Percentiles rank a stretch among this genome's conserved stretches.
These are phyloP conservation scores for Pterula multifida DNA, from an alignment of 1,284 basidiomycete species.

Conservation along the genomic window DNA sequence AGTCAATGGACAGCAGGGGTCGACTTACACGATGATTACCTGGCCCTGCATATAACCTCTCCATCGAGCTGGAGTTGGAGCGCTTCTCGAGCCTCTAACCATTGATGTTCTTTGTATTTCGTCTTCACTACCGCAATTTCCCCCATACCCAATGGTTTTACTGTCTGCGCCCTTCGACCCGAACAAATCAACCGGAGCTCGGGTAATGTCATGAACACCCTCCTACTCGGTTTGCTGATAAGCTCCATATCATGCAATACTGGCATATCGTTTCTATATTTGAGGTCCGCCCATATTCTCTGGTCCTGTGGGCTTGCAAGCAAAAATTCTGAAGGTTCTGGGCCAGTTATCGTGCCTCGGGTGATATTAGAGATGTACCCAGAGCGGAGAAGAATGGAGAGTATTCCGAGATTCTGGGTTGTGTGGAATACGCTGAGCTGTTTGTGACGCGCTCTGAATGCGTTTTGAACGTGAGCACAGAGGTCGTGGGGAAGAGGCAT, in stretches of 20 bases:
- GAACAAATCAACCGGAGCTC: constrained; percentile 70
- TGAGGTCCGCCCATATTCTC: constrained; percentile 83
- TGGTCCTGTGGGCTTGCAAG: constrained; percentile 42
- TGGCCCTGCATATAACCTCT: constrained; percentile 64
- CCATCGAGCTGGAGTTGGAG: constrained; percentile 51
- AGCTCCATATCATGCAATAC: constrained; percentile 66
- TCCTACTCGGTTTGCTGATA: constrained; percentile 64
- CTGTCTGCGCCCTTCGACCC: constrained; percentile 55
- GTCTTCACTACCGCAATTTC: constrained; percentile 79
- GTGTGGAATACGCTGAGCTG: constrained; percentile 66
- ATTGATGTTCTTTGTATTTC: constrained; percentile 54
- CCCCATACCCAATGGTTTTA: constrained; percentile 71
- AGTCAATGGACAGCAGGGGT: too few relatives aligned
- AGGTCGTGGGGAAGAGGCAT: constrained; percentile 72
- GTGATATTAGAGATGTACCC: constrained; percentile 78
- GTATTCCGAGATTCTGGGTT: constrained; percentile 73
- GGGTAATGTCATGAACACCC: constrained; percentile 57
- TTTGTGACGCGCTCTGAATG: constrained; percentile 72
- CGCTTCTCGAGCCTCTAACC: constrained; percentile 64
- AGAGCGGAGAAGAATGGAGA: constrained; percentile 75
- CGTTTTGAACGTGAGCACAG: constrained; percentile 79
- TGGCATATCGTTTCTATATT: constrained; percentile 78
- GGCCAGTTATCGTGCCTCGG: constrained; percentile 60
- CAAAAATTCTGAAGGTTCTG: constrained; percentile 52
- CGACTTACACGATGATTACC: neutral